phyloP scores from a whole-genome alignment of 192 early-diverging fungal genomes.

The Radiomyces spectabilis region DNA sequence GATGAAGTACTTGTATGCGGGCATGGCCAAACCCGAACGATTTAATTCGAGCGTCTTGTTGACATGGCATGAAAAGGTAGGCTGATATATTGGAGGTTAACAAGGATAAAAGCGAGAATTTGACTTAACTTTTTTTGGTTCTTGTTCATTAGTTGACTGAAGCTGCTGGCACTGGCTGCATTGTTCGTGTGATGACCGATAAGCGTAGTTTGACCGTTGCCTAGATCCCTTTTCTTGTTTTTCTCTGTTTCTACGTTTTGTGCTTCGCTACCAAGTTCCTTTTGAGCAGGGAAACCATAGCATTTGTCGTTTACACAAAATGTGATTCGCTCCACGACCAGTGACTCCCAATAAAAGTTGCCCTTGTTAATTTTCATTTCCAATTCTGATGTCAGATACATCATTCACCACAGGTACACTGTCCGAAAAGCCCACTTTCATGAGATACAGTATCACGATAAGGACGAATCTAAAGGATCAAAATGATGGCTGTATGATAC shows the following conservation, averaged over 20 bases:
- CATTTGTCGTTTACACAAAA: no score
- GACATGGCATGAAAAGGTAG: conserved; percentile 94
- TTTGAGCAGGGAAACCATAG: no score
- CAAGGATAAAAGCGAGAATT: not conserved
- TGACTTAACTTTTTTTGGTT: conserved; percentile 1
- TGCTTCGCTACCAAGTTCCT: not conserved
- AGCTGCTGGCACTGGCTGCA: conserved; percentile 78
- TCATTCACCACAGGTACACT: no score
- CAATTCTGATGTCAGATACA: no score
- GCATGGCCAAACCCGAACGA: conserved; percentile 75
- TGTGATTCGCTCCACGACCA: no score
- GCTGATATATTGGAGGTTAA: not conserved
- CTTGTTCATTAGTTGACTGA: conserved; percentile 58
- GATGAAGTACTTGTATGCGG: conserved; percentile 91
- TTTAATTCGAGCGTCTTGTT: conserved; percentile 81
- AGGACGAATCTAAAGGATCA: no score
- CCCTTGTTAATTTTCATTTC: no score
- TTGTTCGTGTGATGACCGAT: conserved; percentile 91
- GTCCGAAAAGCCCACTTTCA: no score
- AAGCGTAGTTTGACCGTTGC: conserved; percentile 49
- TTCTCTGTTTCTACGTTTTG: not conserved
- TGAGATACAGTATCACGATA: no score
- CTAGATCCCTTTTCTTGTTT: not conserved
- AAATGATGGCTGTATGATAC: no score
- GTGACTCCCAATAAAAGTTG: no score